phyloP scores from a whole-genome alignment of 2,329 filamentous ascomycete species.

The Aspergillus costaricaensis region DNA sequence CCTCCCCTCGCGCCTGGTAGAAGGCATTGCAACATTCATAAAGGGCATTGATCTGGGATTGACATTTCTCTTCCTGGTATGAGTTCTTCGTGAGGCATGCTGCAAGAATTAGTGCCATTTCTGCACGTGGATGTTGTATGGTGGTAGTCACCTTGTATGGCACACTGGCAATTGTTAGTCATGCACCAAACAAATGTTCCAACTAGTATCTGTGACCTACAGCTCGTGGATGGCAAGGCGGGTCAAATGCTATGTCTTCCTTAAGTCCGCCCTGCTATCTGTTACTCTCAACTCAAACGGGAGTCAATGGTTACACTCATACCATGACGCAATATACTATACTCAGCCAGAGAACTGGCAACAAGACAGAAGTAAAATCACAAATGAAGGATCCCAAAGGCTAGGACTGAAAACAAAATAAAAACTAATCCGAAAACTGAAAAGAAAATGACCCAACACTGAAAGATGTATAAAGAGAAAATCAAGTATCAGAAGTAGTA shows the following conservation, averaged over 20 bases:
- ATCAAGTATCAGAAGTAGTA: no score
- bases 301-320: constrained; percentile 12
- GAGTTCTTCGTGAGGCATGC: constrained; percentile 82
- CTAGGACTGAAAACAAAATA: no score
- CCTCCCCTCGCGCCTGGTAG: constrained; percentile 76
- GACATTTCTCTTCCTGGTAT: constrained; percentile 84
- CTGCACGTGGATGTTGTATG: background rate
- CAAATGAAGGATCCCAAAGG: background rate
- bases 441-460: background rate
- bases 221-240: constrained; percentile 82
- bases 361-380: background rate
- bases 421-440: no score
- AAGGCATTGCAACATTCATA: constrained; percentile 94
- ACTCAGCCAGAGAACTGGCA: background rate
- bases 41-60: constrained; percentile 73
- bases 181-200: background rate
- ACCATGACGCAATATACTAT: constrained; percentile 31
- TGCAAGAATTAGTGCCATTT: constrained; percentile 39
- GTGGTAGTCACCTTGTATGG: constrained; percentile 73
- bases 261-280: constrained; percentile 51
- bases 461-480: no score
- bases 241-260: constrained; percentile 70
- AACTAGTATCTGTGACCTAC: constrained; percentile 52
- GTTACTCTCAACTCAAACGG: constrained; percentile 13
- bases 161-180: constrained; percentile 61